Conservation (phyloP, 177 flowering plant species). For the Vitis hybrid region DNA sequence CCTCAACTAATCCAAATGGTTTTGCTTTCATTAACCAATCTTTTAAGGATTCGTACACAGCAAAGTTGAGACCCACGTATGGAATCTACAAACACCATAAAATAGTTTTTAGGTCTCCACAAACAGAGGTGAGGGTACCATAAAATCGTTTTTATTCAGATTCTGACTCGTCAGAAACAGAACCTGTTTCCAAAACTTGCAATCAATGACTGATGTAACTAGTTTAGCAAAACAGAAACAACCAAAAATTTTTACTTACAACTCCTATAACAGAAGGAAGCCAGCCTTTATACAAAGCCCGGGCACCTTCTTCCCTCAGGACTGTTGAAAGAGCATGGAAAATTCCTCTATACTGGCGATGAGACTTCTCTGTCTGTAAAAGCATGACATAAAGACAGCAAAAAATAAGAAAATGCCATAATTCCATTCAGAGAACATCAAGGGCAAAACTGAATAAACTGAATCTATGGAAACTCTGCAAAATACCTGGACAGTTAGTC, state of each 20-base stretch:
- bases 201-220: no score
- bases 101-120: no score
- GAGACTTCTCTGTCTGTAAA: conserved; percentile 81
- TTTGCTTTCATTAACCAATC: conserved; percentile 73
- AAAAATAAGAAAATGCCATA: not conserved
- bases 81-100: conserved; percentile 61
- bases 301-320: conserved; percentile 79
- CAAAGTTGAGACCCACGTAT: conserved; percentile 97
- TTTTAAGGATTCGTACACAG: conserved; percentile 93
- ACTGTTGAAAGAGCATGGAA: conserved; percentile 77
- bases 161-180: no score
- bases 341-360: conserved; percentile 84
- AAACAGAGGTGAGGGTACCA: no score
- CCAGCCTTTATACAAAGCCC: conserved; percentile 91
- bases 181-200: no score
- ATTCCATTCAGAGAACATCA: not conserved
- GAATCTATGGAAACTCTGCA: conserved; percentile 4
- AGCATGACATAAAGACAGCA: not conserved
- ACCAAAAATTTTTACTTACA: conserved; percentile 32
- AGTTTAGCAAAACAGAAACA: not conserved
- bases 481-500: conserved; percentile 92
- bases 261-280: conserved; percentile 84
- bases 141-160: no score
- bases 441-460: not conserved
- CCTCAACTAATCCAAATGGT: conserved; percentile 76